Percentiles rank a stretch among this genome's conserved stretches.
phyloP scores from a whole-genome alignment of 1,284 basidiomycete genomes.

The Golubevia pallescens region DNA sequence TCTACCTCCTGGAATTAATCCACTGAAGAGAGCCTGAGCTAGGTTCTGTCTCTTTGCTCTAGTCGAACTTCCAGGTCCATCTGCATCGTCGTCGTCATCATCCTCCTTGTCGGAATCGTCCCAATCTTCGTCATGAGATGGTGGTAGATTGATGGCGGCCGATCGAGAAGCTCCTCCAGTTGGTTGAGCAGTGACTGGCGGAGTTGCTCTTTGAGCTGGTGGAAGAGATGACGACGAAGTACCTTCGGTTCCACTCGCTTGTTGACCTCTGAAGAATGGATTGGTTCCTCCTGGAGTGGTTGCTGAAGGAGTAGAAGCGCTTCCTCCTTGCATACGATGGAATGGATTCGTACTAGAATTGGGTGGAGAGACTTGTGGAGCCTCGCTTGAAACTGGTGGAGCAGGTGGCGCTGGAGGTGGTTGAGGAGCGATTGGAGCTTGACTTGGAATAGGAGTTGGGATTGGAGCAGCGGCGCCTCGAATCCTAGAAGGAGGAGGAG shows the following conservation, averaged over 20 bases:
- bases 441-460: constrained; percentile 40
- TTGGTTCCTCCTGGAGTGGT: constrained; percentile 34
- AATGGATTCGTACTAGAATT: constrained; percentile 56
- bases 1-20: constrained; percentile 42
- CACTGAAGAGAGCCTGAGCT: constrained; percentile 58
- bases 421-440: constrained; percentile 24
- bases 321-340: constrained; percentile 44
- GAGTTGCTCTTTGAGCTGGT: neutral
- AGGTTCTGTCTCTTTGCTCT: constrained; percentile 58
- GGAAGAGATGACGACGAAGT: constrained; percentile 1
- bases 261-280: constrained; percentile 48
- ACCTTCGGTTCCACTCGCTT: constrained; percentile 14
- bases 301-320: constrained; percentile 17
- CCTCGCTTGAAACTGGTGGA: constrained; percentile 22
- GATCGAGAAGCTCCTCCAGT: constrained; percentile 18
- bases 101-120: constrained; percentile 53
- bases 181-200: constrained; percentile 21
- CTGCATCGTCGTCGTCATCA: constrained; percentile 55
- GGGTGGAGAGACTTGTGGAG: constrained; percentile 17
- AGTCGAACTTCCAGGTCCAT: constrained; percentile 49
- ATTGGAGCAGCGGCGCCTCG: constrained; percentile 22
- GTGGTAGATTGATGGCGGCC: constrained; percentile 30
- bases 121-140: constrained; percentile 58
- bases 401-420: constrained; percentile 25
- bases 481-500: neutral